Base-by-base conservation (phyloP, 805 yeast genomes). In the Candida glaebosa region DNA sequence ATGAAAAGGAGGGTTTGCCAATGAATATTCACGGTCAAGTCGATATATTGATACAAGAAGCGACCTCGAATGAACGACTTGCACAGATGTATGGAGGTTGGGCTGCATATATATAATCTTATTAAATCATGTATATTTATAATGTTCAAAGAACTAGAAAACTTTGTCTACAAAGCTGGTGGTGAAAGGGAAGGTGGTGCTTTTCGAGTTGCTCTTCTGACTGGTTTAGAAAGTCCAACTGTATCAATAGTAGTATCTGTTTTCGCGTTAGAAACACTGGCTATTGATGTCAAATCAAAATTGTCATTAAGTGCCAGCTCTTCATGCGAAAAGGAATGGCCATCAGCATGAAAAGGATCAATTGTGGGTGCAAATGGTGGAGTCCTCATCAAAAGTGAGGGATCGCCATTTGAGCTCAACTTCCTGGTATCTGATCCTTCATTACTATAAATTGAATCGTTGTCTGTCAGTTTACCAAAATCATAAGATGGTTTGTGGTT, bases 51-150 rank as follows among this genome's bases (percentile, higher is more conserved):
- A 85, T 91, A 24, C 87, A 84, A 50, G 86, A 84, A 47, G 93
- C 98, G 0, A 76, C 86, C 0, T 80, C 87, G 2, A 68, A 68
- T 4, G 87, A 81, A 35, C 82, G 82, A 47, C 63, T 93, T 33
- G 73, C 87, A 22, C 84, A 76, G 50, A 91, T 93, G 99, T 93
- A 87, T 61, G 80, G 85, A 18, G 99, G 99, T 3, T 93, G 99
- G 99, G 62, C 71, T 4, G 66, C 74, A 5, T 67, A 65, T 46
- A 44, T 62, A 15, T 65, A 47, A 40, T 26, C 25, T 12, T 16
- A 28, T 32, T 31, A 38, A 8, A 34, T 28, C 31, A 28, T 28
- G 31, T 28, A 28, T n/a, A n/a, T n/a, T 10, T 28, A 28, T 28
- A 28, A 28, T 6, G 14, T 28, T 5, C 12, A 28, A 28, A 28